Percentiles rank a stretch among this genome's conserved stretches.
phyloP scores from a whole-genome alignment of 345 rosid genomes.

The Salix udensis region DNA sequence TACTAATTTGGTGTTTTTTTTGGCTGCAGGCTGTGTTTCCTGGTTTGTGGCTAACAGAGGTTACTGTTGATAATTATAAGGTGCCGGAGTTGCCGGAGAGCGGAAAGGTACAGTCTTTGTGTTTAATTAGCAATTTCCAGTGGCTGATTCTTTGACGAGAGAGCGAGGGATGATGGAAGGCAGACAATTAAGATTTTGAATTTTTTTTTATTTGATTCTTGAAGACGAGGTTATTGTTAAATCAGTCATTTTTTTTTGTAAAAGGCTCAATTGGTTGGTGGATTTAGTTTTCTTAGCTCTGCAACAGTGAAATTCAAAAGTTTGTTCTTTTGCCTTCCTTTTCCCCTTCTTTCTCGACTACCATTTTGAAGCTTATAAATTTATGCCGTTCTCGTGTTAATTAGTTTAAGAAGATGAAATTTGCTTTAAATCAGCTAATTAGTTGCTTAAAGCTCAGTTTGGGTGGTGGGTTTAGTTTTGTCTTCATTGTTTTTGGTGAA shows the following conservation, averaged over 20 bases:
- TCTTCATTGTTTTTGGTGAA: background rate
- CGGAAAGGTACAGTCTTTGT: constrained; percentile 44
- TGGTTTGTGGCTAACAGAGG: constrained; percentile 66
- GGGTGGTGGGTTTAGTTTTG: background rate
- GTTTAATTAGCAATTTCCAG: background rate
- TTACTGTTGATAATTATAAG: constrained; percentile 55
- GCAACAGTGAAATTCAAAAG: constrained; percentile 1
- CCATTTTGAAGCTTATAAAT: background rate
- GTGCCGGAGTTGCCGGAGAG: constrained; percentile 51
- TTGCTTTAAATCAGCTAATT: too few species aligned
- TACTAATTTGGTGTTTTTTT: background rate
- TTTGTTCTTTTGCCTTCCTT: background rate
- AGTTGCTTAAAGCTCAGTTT: background rate
- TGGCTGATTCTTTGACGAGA: constrained; percentile 6
- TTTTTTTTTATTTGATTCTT: background rate
- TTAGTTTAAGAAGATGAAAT: background rate
- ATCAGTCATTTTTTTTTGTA: background rate
- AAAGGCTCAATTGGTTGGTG: background rate
- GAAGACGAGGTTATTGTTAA: background rate
- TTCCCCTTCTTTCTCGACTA: background rate
- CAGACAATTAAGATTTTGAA: background rate
- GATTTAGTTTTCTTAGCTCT: background rate
- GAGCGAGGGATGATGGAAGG: constrained; percentile 1
- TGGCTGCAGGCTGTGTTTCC: constrained; percentile 55
- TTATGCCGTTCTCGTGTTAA: background rate